Percentiles rank a stretch among this genome's conserved stretches.
Evolutionary conservation across 768 basidiomycete genomes (phyloP).

Genomic region (Albatrellus ellisii): DNA sequence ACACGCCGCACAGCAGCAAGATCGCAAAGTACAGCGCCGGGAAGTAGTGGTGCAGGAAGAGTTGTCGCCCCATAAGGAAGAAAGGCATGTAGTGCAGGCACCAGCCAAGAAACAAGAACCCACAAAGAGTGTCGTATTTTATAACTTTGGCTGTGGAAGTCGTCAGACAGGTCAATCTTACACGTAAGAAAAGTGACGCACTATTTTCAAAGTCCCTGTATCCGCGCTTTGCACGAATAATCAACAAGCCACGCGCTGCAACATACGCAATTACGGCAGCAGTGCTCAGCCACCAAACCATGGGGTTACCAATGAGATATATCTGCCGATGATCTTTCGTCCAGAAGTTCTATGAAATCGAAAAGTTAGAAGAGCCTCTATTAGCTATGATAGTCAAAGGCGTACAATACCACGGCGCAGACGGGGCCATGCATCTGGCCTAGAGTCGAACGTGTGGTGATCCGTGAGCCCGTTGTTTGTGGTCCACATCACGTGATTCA

Average conservation of each 20-base stretch:
- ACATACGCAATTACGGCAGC: slow-evolving; percentile 57
- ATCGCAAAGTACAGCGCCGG: slow-evolving; percentile 94
- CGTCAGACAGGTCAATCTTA: background rate
- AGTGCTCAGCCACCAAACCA: slow-evolving; percentile 85
- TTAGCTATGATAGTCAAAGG: slow-evolving; percentile 5
- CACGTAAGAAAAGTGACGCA: slow-evolving; percentile 26
- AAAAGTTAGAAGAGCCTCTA: background rate
- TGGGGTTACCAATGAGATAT: slow-evolving; percentile 89
- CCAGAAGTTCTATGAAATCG: slow-evolving; percentile 77
- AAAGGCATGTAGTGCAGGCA: slow-evolving; percentile 90
- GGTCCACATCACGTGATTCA: slow-evolving; percentile 93
- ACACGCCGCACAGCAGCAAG: slow-evolving; percentile 59
- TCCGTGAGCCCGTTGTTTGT: slow-evolving; percentile 96
- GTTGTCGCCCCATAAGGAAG: slow-evolving; percentile 93
- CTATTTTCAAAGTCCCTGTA: slow-evolving; percentile 88
- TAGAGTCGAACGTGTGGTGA: slow-evolving; percentile 87
- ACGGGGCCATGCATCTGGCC: slow-evolving; percentile 87
- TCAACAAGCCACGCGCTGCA: slow-evolving; percentile 58
- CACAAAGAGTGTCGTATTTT: slow-evolving; percentile 84
- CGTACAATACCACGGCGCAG: slow-evolving; percentile 87
- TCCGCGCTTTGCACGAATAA: slow-evolving; percentile 84
- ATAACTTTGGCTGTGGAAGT: slow-evolving; percentile 63
- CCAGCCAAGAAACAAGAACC: slow-evolving; percentile 91
- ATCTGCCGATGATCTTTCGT: slow-evolving; percentile 93
- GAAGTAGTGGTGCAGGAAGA: slow-evolving; percentile 97